Percentiles rank a stretch among this genome's conserved stretches.
phyloP scores from a whole-genome alignment of 176 grass and related monocot genomes.

The Aegilops speltoides region DNA sequence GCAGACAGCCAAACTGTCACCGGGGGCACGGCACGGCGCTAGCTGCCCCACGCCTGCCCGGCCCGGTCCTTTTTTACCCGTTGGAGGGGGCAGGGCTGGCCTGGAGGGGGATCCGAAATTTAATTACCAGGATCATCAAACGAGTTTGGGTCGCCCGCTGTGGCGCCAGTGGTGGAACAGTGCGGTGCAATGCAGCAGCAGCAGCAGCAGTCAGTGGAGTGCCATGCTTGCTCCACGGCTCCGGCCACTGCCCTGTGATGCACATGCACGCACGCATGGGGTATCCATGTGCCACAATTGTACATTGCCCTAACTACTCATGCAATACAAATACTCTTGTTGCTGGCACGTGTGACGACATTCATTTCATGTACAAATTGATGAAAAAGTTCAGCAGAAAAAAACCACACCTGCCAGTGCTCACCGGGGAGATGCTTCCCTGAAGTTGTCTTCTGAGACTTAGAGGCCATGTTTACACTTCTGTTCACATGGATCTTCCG shows the following conservation, averaged over 20 bases:
- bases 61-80: background rate
- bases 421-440: too few species aligned
- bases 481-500: too few species aligned
- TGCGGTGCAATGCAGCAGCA: background rate
- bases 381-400: too few species aligned
- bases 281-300: too few species aligned
- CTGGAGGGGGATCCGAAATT: background rate
- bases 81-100: constrained; percentile 15
- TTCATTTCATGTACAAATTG: too few species aligned
- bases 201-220: too few species aligned
- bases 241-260: background rate
- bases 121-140: background rate
- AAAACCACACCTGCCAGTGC: too few species aligned
- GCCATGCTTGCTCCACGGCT: background rate
- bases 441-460: too few species aligned
- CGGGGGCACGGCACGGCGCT: too few species aligned
- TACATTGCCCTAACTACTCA: too few species aligned
- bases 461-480: too few species aligned
- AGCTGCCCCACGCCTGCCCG: background rate
- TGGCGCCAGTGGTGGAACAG: constrained; percentile 27
- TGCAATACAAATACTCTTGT: background rate
- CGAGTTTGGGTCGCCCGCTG: constrained; percentile 13
- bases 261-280: background rate
- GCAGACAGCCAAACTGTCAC: too few species aligned
- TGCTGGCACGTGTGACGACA: background rate